Evolutionary conservation across 441 rosid genomes (phyloP).

Genomic region (Lepidium campestre): DNA sequence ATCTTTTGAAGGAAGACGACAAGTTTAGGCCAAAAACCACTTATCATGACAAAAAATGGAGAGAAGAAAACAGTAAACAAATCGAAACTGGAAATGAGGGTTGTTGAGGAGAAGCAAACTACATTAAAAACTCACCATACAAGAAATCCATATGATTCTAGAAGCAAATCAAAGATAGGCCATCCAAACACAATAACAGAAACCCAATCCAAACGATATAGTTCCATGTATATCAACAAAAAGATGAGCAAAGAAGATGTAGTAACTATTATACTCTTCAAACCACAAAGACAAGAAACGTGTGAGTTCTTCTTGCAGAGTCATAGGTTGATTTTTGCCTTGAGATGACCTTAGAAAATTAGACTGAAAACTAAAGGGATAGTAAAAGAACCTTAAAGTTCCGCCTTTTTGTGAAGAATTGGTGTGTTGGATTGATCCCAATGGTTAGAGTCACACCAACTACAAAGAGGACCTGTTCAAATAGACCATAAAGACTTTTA

Average conservation of each 20-base stretch:
- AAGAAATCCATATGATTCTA: slow-evolving; percentile 82
- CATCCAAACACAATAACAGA: slow-evolving; percentile 81
- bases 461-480: slow-evolving; percentile 68
- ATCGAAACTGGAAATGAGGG: not conserved
- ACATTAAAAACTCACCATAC: slow-evolving; percentile 45
- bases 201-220: slow-evolving; percentile 79
- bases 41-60: slow-evolving; percentile 27
- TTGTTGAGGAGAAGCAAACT: not conserved
- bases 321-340: not conserved
- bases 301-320: too few relatives aligned
- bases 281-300: too few relatives aligned
- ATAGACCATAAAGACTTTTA: slow-evolving; percentile 9
- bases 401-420: slow-evolving; percentile 74
- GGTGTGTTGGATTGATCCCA: slow-evolving; percentile 81
- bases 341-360: not conserved
- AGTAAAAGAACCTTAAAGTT: slow-evolving; percentile 58
- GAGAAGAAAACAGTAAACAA: not conserved
- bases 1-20: slow-evolving; percentile 84
- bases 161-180: slow-evolving; percentile 83
- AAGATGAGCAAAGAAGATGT: slow-evolving; percentile 5
- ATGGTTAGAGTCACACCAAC: slow-evolving; percentile 90
- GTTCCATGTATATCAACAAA: slow-evolving; percentile 55
- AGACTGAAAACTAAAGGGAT: not conserved
- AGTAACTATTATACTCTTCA: not conserved
- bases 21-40: slow-evolving; percentile 98